Percentiles rank a stretch among this genome's conserved stretches.
phyloP scores from a whole-genome alignment of 129 eudicot genomes.

The Flaveria sonorensis region DNA sequence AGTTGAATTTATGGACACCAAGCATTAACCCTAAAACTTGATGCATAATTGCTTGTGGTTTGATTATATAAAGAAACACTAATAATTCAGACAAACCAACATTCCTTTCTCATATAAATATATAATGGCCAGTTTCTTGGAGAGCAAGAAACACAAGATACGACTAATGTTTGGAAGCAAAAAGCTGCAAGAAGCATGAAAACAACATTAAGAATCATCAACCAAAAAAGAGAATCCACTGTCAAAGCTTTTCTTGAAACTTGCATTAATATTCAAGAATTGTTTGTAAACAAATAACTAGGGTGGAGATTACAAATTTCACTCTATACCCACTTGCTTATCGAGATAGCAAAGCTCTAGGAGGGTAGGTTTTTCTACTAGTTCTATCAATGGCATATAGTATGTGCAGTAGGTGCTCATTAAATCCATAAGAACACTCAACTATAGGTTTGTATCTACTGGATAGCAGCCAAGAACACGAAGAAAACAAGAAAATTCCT shows the following conservation, averaged over 20 bases:
- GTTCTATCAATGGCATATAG: constrained; percentile 4
- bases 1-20: too few relatives aligned
- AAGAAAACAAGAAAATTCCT: constrained; percentile 73
- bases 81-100: not conserved
- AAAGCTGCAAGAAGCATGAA: not conserved
- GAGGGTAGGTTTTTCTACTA: not conserved
- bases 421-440: not conserved
- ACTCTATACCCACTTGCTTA: constrained; percentile 10
- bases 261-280: not conserved
- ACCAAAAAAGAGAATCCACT: not conserved
- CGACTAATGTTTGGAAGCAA: not conserved
- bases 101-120: not conserved
- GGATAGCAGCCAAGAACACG: constrained; percentile 88
- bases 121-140: not conserved
- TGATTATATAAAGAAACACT: not conserved
- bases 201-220: not conserved
- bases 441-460: constrained; percentile 46
- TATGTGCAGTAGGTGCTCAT: constrained; percentile 13
- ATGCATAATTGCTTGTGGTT: too few relatives aligned
- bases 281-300: not conserved
- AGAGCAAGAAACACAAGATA: not conserved
- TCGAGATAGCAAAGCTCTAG: not conserved
- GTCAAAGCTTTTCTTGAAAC: constrained; percentile 2
- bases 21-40: too few relatives aligned
- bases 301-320: not conserved